Conservation (phyloP, 371 early-diverging fungal genomes). For the Phascolomyces articulosus region DNA sequence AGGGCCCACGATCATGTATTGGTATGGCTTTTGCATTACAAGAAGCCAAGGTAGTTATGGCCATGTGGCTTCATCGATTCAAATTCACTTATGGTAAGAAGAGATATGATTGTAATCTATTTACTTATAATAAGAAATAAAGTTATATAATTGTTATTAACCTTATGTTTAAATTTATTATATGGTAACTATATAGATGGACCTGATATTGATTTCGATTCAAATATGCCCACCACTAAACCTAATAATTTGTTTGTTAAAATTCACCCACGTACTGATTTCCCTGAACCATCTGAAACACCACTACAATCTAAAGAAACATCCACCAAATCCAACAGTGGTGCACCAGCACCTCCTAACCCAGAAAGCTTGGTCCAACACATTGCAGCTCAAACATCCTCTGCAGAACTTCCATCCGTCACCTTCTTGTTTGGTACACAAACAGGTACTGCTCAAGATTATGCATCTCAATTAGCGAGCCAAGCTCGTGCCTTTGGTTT, state of each 20-base stretch:
- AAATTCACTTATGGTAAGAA: conserved; percentile 37
- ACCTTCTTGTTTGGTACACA: conserved; percentile 60
- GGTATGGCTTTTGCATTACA: conserved; percentile 60
- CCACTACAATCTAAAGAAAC: background rate
- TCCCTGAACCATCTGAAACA: conserved; percentile 35
- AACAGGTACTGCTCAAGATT: conserved; percentile 61
- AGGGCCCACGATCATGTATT: conserved; percentile 48
- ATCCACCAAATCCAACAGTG: conserved; percentile 1
- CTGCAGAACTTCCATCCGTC: conserved; percentile 33
- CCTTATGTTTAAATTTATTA: no score
- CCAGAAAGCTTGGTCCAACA: conserved; percentile 4
- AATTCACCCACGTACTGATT: conserved; percentile 41
- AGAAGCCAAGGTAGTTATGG: conserved; percentile 61
- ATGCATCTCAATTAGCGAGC: conserved; percentile 42
- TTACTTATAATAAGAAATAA: background rate
- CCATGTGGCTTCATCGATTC: conserved; percentile 47
- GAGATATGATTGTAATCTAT: background rate
- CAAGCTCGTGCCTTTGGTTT: conserved; percentile 55
- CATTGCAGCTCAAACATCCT: background rate
- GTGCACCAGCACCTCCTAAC: background rate
- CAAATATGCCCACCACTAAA: conserved; percentile 39
- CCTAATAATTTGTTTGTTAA: conserved; percentile 38
- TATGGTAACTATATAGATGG: conserved; percentile 29
- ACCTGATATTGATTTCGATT: conserved; percentile 35
- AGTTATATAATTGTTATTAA: no score